These are phyloP conservation scores for Teratosphaeriaceae sp. DNA, from an alignment of 2,329 filamentous ascomycete genomes.

Conservation along the genomic window DNA sequence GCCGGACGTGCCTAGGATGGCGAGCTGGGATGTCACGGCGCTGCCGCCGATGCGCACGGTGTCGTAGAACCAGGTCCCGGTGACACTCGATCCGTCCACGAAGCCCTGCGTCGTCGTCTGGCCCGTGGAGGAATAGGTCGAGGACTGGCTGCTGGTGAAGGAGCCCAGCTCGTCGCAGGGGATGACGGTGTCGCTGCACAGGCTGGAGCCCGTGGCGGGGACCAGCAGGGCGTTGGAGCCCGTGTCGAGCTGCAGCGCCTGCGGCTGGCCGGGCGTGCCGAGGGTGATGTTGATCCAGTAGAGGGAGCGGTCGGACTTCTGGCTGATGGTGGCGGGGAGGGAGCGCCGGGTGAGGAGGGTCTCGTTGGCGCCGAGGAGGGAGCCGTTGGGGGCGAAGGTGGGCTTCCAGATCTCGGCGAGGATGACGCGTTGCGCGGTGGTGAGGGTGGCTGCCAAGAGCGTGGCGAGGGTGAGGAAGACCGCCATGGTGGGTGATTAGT, in stretches of 20 bases:
- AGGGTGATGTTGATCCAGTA: conserved; percentile 8
- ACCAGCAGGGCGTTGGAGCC: conserved; percentile 4
- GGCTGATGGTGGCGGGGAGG: conserved; percentile 2
- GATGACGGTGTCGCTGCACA: conserved; percentile 2
- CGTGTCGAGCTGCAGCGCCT: conserved; percentile 8
- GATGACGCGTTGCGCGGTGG: conserved; percentile 1
- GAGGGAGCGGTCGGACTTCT: conserved; percentile 3
- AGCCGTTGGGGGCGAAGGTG: background rate
- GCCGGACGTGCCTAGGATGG: conserved; percentile 5
- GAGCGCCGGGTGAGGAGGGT: background rate
- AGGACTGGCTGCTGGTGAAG: conserved; percentile 2
- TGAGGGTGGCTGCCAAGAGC: background rate
- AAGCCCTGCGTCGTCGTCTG: conserved; percentile 1
- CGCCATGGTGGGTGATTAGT: background rate
- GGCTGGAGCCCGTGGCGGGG: conserved; percentile 4
- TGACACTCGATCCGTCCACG: conserved; percentile 6
- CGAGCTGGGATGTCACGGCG: conserved; percentile 3
- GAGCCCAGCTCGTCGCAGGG: conserved; percentile 5
- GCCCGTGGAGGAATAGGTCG: conserved; percentile 4
- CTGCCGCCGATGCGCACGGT: conserved; percentile 3
- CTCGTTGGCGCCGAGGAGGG: background rate
- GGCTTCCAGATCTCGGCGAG: conserved; percentile 4
- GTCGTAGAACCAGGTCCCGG: conserved; percentile 8
- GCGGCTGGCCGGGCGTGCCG: conserved; percentile 7
- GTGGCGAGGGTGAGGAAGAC: background rate